Evolutionary conservation across 2,329 filamentous ascomycete genomes (phyloP).

Genomic region (Davidsoniella neocaledoniae): DNA sequence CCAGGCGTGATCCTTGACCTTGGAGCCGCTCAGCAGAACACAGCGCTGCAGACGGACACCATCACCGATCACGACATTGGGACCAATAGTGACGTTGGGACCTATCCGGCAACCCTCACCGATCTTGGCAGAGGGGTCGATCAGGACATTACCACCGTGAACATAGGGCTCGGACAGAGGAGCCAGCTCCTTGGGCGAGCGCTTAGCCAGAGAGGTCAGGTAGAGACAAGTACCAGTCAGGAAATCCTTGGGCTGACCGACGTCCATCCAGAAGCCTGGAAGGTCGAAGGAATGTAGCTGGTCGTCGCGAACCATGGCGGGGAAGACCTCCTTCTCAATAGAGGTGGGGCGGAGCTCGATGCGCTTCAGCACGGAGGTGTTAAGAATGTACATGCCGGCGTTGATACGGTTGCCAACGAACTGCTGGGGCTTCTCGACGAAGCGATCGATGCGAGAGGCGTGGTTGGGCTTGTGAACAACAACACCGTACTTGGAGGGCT

Average conservation of each 20-base stretch:
- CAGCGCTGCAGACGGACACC: conserved; percentile 88
- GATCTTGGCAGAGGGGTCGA: conserved; percentile 87
- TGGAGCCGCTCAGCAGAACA: conserved; percentile 73
- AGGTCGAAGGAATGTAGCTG: conserved; percentile 91
- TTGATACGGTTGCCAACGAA: conserved; percentile 99
- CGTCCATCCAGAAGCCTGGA: conserved; percentile 98
- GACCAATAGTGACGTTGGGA: conserved; percentile 90
- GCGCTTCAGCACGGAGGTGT: conserved; percentile 74
- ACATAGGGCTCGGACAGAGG: conserved; percentile 62
- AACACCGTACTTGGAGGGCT: conserved; percentile 97
- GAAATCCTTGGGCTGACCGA: conserved; percentile 98
- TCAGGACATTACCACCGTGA: conserved; percentile 86
- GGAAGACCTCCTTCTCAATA: conserved; percentile 98
- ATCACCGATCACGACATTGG: conserved; percentile 80
- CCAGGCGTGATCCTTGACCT: conserved; percentile 98
- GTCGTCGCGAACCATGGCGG: conserved; percentile 74
- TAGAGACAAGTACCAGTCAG: conserved; percentile 90
- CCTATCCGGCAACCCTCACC: conserved; percentile 97
- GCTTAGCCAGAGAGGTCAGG: conserved; percentile 82
- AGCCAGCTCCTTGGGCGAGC: conserved; percentile 68
- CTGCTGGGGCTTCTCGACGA: conserved; percentile 98
- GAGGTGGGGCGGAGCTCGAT: conserved; percentile 94
- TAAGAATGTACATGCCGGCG: conserved; percentile 94
- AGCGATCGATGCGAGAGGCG: conserved; percentile 83
- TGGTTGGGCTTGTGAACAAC: conserved; percentile 93